Base-by-base conservation (phyloP, 2,329 filamentous ascomycete genomes). In the Aspergillus bombycis region DNA sequence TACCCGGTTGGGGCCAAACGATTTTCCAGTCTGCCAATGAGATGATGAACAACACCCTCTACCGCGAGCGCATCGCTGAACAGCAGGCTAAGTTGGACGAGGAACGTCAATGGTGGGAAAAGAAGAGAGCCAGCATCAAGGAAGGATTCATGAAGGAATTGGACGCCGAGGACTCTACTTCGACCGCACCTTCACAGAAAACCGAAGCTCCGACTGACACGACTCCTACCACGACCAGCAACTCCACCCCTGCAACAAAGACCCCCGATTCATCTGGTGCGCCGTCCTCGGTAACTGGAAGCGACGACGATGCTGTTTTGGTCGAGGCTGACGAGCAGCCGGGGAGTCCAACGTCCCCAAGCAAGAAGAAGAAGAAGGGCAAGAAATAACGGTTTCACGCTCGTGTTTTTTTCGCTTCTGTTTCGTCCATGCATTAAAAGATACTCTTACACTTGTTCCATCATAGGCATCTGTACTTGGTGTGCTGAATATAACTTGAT, bases 1-100 rank as follows among this genome's bases (percentile, higher is more conserved):
- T 88, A 1, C 90, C 92, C 56, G 90, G 90, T 78, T 99, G 95
- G 95, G 95, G 95, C 65, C 90, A 95, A 75, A 88, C 87, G 62
- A 98, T 99, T 77, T 99, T 99, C 86, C 95, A 99, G 79, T 94
- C 92, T 53, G 95, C 95, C 61, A 96, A 96, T 79, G 95, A 99
- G 80, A 97, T 99, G 80, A 89, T 91, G 63, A 90, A 93, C 74
- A 97, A 97, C 81, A 86, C 87, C 48, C 81, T 89, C 54, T 86
- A 97, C 73, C 91, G 93, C 69, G 84, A 89, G 68, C 87, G 89
- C 57, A 84, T 97, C 23, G 86, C 89, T 54, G 90, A 93, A 66
- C 88, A 97, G 63, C 89, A 94, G 71, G 81, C 83, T 32, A 90
- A 92, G 73, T 83, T 88, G 1, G 84, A 86, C 11, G 82, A 88